Evolutionary conservation across 805 yeast species (phyloP), one percentile per base, ranked within the genome.

Genomic region (Ogataea thermomethanolica): DNA sequence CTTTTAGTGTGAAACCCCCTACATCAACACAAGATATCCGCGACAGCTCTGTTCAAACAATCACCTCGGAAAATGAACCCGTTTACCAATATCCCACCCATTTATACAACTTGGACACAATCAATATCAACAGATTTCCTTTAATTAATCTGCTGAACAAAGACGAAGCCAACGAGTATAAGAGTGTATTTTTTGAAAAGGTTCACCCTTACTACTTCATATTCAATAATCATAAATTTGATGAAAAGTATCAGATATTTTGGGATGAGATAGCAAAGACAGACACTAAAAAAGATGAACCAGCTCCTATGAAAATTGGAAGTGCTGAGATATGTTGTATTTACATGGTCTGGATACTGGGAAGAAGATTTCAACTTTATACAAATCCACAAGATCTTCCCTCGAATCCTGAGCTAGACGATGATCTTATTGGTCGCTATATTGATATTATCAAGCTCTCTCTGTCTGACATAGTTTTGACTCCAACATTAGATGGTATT

Each of bases 321-420:
- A 51, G 58, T 37, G 55, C 64, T 3, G 66, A 63, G 39, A 59
- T 72, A 13, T 73, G 77, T 32, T 64, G 71, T 33, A 66, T 74
- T 8, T 74, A 72, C 49, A 59, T 72, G 50, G 70, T 73, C 10
- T 73, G 73, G 73, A 60, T 69, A 14, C 48, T 70, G 13, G 72
- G 69, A 6, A 50, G 63, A 29, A 43, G 67, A 26, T 66, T 58
- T 36, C 60, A 58, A 41, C 48, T 53, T 31, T 56, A 44, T 43
- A 53, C 63, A 11, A 43, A 49, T 35, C 58, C 61, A 6, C 47
- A 55, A 28, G 46, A 48, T 8, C 29, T 50, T n/a, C 55, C 60
- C 3, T 20, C 31, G 20, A 42, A 50, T 25, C 39, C 58, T 0
- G 41, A 49, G 17, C 44, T 64, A 26, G 53, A 50, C 24, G 56